Evolutionary conservation across 371 early-diverging fungal genomes (phyloP).

Genomic region (Synchytrium microbalum): DNA sequence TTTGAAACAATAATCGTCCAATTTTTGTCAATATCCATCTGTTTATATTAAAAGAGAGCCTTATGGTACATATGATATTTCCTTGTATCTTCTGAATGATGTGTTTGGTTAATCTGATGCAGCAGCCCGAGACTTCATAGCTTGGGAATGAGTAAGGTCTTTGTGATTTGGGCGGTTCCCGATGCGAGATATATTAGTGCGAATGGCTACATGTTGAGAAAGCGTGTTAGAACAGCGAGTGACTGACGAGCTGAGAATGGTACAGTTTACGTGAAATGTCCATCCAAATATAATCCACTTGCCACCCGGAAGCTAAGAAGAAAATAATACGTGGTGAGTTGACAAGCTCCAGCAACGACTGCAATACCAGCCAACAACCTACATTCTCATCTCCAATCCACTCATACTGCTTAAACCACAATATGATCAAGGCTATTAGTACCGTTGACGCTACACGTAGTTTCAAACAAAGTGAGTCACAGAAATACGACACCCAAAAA

Average conservation of each 20-base stretch:
- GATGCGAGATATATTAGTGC: constrained; percentile 66
- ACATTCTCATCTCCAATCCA: constrained; percentile 43
- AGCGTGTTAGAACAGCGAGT: neutral
- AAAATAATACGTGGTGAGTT: too few relatives aligned
- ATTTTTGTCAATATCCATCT: too few relatives aligned
- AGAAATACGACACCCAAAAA: constrained; percentile 1
- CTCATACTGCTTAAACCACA: constrained; percentile 50
- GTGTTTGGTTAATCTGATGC: too few relatives aligned
- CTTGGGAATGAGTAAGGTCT: constrained; percentile 43
- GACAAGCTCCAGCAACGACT: too few relatives aligned
- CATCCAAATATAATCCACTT: constrained; percentile 37
- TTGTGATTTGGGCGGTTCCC: constrained; percentile 72
- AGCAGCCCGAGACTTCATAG: too few relatives aligned
- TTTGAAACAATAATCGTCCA: too few relatives aligned
- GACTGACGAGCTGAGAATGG: neutral
- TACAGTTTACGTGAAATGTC: constrained; percentile 46
- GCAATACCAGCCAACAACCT: too few relatives aligned
- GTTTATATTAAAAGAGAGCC: too few relatives aligned
- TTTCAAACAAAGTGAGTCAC: neutral
- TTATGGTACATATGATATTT: too few relatives aligned
- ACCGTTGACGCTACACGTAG: constrained; percentile 11
- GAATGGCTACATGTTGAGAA: constrained; percentile 35
- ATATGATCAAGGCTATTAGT: constrained; percentile 57
- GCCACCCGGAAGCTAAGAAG: constrained; percentile 34
- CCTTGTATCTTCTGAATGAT: too few relatives aligned